These are phyloP conservation scores for Collybia nuda DNA, from an alignment of 768 basidiomycete genomes.

Conservation along the genomic window DNA sequence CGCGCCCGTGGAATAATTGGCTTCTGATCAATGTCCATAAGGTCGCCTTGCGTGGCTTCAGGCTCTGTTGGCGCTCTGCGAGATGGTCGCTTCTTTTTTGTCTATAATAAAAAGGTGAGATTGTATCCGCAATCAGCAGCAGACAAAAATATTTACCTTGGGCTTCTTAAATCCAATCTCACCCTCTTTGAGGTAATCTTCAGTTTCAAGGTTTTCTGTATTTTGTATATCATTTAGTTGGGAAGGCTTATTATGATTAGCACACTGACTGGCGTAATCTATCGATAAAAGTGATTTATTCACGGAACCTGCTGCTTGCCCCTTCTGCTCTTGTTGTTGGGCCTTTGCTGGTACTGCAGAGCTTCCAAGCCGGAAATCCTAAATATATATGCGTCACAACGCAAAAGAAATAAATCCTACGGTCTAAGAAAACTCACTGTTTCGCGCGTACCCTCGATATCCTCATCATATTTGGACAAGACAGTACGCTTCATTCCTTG, in stretches of 20 bases:
- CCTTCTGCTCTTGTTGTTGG: constrained; percentile 43
- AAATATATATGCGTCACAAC: neutral
- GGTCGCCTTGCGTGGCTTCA: constrained; percentile 46
- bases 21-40: constrained; percentile 82
- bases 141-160: constrained; percentile 57
- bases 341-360: constrained; percentile 41
- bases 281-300: constrained; percentile 83
- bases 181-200: constrained; percentile 91
- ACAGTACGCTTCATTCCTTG: constrained; percentile 82
- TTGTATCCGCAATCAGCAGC: neutral
- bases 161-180: constrained; percentile 95
- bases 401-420: neutral
- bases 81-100: constrained; percentile 88
- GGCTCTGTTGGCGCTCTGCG: constrained; percentile 61
- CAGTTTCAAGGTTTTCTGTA: constrained; percentile 78
- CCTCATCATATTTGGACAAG: constrained; percentile 92
- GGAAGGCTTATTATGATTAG: too few species aligned
- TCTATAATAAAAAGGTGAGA: constrained; percentile 41
- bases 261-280: constrained; percentile 80
- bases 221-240: neutral
- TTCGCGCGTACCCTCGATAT: constrained; percentile 72
- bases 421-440: constrained; percentile 42
- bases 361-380: constrained; percentile 89
- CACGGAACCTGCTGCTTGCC: constrained; percentile 58
- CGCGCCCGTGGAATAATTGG: constrained; percentile 66